Evolutionary conservation across 1,284 basidiomycete genomes (phyloP), one percentile per base, ranked within the genome.

Genomic region (Cutaneotrichosporon daszewskae): DNA sequence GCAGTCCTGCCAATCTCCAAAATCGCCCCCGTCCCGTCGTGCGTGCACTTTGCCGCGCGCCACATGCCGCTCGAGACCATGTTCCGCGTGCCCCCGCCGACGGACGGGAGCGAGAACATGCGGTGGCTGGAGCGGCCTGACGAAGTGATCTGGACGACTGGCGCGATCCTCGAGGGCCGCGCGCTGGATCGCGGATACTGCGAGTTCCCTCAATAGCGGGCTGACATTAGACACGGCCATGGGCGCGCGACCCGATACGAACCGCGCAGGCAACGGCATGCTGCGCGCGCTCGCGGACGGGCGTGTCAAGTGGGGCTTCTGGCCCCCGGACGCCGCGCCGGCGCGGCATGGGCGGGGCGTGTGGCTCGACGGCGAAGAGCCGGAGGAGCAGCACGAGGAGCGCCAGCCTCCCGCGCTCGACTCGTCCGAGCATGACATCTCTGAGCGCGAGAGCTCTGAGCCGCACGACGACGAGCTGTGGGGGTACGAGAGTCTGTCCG

Each of bases 211-310:
- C 13, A 4, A 5, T 6, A 6, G 13, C 24, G 11, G 6, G 24
- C 40, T 45, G 23, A 45, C 36, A 7, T 2, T 27, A 51, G 49
- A 89, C 32, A 95, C 90, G 35, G 89, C 91, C 11, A 85, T 89
- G 66, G 85, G 85, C 14, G 89, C 87, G 6, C 70, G 91, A 45
- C 84, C 88, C 9, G 91, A 95, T 71, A 74, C 85, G 16, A 84
- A 88, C 61, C 78, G 91, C 32, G 87, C 89, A 2, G 91, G 87
- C n/a, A 90, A 94, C 63, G 78, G 81, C 18, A 84, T 92, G 50
- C 75, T 94, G 51, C 80, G 88, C 37, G 73, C 78, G 5, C 72
- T 90, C 16, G 84, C 88, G 0, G 86, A 92, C 64, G 85, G 85
- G 12, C 76, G 76, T 53, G 76, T 92, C 39, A 74, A 75, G 24